A percentile compares a stretch with the other conserved stretches of the same genome.
Conservation (phyloP, 2,329 filamentous ascomycete genomes). For the Escovopsis sp. region DNA sequence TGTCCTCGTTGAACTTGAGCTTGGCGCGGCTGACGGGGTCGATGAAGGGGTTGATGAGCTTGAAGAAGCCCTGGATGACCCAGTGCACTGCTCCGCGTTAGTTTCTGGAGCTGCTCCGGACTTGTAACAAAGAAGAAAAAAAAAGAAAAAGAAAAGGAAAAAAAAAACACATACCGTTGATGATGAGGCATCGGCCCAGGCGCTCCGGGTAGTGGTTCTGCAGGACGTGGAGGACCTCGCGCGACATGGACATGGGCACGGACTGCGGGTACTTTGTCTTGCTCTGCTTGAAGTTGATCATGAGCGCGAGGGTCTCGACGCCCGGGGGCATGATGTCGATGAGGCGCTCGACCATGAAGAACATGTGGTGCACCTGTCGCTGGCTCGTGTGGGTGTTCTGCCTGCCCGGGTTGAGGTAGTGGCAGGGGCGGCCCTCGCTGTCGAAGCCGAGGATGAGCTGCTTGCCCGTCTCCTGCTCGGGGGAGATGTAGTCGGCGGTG, state of each 20-base stretch:
- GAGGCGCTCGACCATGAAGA: slow-evolving; percentile 87
- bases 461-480: slow-evolving; percentile 94
- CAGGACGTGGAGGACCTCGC: slow-evolving; percentile 77
- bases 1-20: slow-evolving; percentile 93
- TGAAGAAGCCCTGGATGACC: slow-evolving; percentile 89
- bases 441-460: slow-evolving; percentile 84
- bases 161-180: slow-evolving; percentile 49
- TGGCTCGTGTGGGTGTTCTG: slow-evolving; percentile 86
- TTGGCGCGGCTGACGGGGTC: slow-evolving; percentile 88
- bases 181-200: slow-evolving; percentile 74
- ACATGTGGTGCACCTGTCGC: slow-evolving; percentile 81
- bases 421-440: slow-evolving; percentile 68
- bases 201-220: slow-evolving; percentile 95
- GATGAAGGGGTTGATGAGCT: slow-evolving; percentile 89
- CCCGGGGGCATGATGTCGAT: slow-evolving; percentile 77
- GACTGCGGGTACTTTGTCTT: slow-evolving; percentile 58
- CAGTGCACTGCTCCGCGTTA: slow-evolving; percentile 52
- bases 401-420: slow-evolving; percentile 76
- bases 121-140: slow-evolving; percentile 4
- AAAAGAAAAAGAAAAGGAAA: too few species aligned
- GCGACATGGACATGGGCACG: slow-evolving; percentile 60
- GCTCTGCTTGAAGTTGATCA: slow-evolving; percentile 83
- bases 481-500: slow-evolving; percentile 74
- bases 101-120: background rate
- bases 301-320: slow-evolving; percentile 71